A percentile compares a stretch with the other conserved stretches of the same genome.
These are phyloP conservation scores for Trichosporon coremiiforme DNA, from an alignment of 1,284 basidiomycete species.

Conservation along the genomic window DNA sequence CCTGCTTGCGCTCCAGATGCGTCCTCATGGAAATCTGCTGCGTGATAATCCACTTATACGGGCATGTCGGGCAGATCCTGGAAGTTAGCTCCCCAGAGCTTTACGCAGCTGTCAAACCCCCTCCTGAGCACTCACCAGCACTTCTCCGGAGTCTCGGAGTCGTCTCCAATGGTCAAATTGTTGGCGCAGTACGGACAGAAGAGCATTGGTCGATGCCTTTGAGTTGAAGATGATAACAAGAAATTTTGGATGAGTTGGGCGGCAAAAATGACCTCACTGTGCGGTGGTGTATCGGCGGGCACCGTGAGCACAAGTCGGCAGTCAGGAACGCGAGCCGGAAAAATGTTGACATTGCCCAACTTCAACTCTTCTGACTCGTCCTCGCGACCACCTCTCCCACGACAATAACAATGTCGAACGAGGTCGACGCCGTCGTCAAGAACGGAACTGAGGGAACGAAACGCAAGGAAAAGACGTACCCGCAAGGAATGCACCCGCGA, in stretches of 20 bases:
- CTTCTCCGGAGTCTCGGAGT: conserved; percentile 49
- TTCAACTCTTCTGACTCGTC: not conserved
- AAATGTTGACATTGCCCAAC: conserved; percentile 15
- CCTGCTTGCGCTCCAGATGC: conserved; percentile 77
- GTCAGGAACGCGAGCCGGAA: conserved; percentile 18
- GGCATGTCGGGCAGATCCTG: conserved; percentile 92
- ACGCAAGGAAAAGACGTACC: conserved; percentile 23
- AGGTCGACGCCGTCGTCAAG: not conserved
- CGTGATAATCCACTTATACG: conserved; percentile 87
- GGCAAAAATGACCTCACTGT: conserved; percentile 16
- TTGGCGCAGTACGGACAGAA: conserved; percentile 97
- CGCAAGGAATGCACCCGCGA: conserved; percentile 52
- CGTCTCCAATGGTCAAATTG: conserved; percentile 70
- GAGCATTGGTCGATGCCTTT: conserved; percentile 63
- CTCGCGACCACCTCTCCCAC: not conserved
- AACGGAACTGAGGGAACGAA: conserved; percentile 1
- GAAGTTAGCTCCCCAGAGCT: conserved; percentile 42
- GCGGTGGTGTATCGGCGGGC: not conserved
- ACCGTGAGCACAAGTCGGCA: not conserved
- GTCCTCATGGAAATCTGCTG: conserved; percentile 79
- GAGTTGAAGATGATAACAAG: conserved; percentile 1
- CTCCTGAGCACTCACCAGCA: conserved; percentile 54
- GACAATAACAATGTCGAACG: not conserved
- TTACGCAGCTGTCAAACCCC: conserved; percentile 62
- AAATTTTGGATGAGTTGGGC: conserved; percentile 3